A percentile compares a stretch with the other conserved stretches of the same genome.
Conservation (phyloP, 257 asterid species). For the Fraxinus americana region DNA sequence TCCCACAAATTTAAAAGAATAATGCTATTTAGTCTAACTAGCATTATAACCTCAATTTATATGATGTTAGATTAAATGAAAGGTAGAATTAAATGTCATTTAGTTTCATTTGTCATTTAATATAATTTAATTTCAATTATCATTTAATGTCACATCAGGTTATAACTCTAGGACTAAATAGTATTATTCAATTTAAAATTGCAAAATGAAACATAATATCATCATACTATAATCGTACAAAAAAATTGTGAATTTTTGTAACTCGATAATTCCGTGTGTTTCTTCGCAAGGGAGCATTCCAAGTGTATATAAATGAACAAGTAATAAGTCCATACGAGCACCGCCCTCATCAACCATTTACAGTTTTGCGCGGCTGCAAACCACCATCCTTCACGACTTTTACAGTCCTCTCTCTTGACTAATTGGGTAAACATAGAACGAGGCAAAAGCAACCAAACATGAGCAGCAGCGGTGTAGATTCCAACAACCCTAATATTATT, state of each 20-base stretch:
- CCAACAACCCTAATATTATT: conserved; percentile 10
- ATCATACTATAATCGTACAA: neutral
- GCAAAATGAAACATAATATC: neutral
- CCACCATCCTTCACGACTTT: conserved; percentile 6
- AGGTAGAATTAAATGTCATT: too few relatives aligned
- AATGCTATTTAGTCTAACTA: too few relatives aligned
- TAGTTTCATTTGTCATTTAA: too few relatives aligned
- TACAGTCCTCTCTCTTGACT: conserved; percentile 31
- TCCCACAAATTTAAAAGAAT: too few relatives aligned
- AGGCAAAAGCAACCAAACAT: conserved; percentile 44
- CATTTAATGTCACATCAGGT: too few relatives aligned
- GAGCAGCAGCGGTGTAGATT: conserved; percentile 49
- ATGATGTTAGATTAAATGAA: too few relatives aligned
- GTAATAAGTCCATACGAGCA: conserved; percentile 35
- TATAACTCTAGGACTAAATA: too few relatives aligned
- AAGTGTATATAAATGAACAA: neutral
- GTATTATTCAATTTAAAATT: too few relatives aligned
- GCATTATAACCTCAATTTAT: too few relatives aligned
- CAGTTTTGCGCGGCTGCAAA: conserved; percentile 12
- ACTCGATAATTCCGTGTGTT: conserved; percentile 1
- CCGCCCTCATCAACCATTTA: conserved; percentile 85
- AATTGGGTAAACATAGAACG: conserved; percentile 67
- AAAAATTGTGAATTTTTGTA: neutral
- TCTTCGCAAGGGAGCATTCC: conserved; percentile 19
- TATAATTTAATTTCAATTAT: too few relatives aligned